Conservation (phyloP, 768 basidiomycete genomes). For the Suillus paluster region DNA sequence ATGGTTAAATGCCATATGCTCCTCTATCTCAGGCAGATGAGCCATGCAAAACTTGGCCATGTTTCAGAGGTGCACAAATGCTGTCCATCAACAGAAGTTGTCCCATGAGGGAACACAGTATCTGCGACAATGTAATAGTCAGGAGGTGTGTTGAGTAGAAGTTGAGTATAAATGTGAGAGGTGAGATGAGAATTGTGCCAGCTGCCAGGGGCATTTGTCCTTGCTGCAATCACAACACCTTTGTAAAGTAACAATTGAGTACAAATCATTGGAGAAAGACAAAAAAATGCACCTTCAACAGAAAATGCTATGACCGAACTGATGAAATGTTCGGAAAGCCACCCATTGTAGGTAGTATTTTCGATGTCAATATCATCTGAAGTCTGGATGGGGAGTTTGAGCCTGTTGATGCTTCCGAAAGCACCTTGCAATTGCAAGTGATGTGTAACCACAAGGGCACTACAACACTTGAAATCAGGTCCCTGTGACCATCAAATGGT, state of each 20-base stretch:
- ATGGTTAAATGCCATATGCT: conserved; percentile 33
- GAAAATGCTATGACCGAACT: conserved; percentile 30
- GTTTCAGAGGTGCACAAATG: conserved; percentile 45
- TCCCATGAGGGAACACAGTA: conserved; percentile 49
- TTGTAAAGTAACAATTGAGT: background rate
- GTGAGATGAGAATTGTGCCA: conserved; percentile 54
- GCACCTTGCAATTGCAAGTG: no score
- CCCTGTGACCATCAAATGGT: no score
- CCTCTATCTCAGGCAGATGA: conserved; percentile 21
- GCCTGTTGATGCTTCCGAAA: conserved; percentile 45
- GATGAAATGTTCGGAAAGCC: no score
- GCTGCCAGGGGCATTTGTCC: conserved; percentile 48
- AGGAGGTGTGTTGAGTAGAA: conserved; percentile 38
- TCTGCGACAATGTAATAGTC: conserved; percentile 49
- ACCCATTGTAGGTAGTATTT: conserved; percentile 53
- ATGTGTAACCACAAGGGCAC: no score
- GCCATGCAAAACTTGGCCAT: conserved; percentile 22
- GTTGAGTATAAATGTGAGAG: conserved; percentile 41
- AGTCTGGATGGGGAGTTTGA: conserved; percentile 41
- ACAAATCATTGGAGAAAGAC: background rate
- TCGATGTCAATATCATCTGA: conserved; percentile 45
- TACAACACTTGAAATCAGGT: no score
- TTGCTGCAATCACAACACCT: conserved; percentile 42
- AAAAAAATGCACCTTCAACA: conserved; percentile 9
- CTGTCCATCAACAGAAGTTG: conserved; percentile 31